phyloP scores from a whole-genome alignment of 108 stramenopile species.

The Discostella pseudostelligera region DNA sequence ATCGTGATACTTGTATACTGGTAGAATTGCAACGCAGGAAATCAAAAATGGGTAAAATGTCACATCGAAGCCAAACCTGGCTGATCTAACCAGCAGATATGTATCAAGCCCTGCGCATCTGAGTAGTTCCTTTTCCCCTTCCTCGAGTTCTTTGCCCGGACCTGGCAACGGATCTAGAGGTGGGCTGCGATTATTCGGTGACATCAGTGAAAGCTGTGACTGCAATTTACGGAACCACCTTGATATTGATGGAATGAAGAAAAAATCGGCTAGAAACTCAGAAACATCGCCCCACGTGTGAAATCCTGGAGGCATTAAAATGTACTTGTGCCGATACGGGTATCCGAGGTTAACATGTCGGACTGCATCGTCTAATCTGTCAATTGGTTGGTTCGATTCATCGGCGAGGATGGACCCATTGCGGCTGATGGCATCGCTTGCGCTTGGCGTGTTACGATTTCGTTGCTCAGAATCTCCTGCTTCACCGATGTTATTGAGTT shows the following conservation, averaged over 20 bases:
- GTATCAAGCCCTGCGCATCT: slow-evolving; percentile 67
- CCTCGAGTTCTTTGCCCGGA: slow-evolving; percentile 14
- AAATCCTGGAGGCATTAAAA: slow-evolving; percentile 43
- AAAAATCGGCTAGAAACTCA: slow-evolving; percentile 17
- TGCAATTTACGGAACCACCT: background rate
- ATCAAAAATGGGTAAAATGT: slow-evolving; percentile 60
- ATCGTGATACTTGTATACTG: slow-evolving; percentile 20
- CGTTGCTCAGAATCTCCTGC: too few relatives aligned
- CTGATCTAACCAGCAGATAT: slow-evolving; percentile 60
- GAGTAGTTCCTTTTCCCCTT: slow-evolving; percentile 50
- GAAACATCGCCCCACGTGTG: slow-evolving; percentile 30
- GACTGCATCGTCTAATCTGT: too few relatives aligned
- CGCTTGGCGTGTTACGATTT: too few relatives aligned
- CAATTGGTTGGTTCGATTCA: background rate
- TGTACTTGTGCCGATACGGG: slow-evolving; percentile 30
- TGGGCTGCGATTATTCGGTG: background rate
- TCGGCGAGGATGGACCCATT: background rate
- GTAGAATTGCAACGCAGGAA: slow-evolving; percentile 32
- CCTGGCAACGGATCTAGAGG: background rate
- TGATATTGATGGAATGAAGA: slow-evolving; percentile 15
- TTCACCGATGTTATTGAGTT: too few relatives aligned
- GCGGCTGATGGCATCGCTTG: background rate
- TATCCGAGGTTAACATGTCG: background rate
- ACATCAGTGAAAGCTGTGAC: background rate
- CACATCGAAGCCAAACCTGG: slow-evolving; percentile 56